Evolutionary conservation across 768 basidiomycete species (phyloP).

Genomic region (Suillus sp.): DNA sequence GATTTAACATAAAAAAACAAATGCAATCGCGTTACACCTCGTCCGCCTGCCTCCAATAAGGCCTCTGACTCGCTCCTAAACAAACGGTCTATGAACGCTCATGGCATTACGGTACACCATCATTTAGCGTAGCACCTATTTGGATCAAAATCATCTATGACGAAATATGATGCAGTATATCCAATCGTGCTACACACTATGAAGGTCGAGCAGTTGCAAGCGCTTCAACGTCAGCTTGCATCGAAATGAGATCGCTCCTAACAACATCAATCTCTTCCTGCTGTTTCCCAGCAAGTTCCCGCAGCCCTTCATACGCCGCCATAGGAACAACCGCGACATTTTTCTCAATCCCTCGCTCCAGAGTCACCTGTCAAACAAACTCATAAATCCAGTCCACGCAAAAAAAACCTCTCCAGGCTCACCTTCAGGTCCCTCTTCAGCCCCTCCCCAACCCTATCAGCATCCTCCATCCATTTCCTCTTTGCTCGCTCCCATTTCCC

Average conservation of each 20-base stretch:
- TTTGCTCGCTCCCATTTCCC: slow-evolving; percentile 72
- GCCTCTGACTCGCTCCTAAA: background rate
- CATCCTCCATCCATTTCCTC: slow-evolving; percentile 68
- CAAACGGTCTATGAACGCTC: slow-evolving; percentile 19
- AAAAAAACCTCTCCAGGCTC: slow-evolving; percentile 20
- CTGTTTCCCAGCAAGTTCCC: slow-evolving; percentile 41
- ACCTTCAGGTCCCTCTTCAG: slow-evolving; percentile 68
- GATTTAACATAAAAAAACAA: background rate
- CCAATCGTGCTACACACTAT: background rate
- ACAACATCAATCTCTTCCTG: slow-evolving; percentile 48
- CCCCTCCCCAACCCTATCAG: slow-evolving; percentile 60
- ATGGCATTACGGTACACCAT: slow-evolving; percentile 32
- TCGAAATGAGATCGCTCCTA: slow-evolving; percentile 34
- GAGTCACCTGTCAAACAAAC: slow-evolving; percentile 39
- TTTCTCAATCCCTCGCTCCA: slow-evolving; percentile 50
- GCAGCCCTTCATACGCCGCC: slow-evolving; percentile 49
- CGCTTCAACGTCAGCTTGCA: slow-evolving; percentile 4
- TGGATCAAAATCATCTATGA: slow-evolving; percentile 10
- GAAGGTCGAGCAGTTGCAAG: background rate
- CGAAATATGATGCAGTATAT: background rate
- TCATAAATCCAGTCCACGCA: slow-evolving; percentile 2
- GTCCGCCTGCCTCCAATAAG: background rate
- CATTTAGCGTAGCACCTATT: slow-evolving; percentile 21
- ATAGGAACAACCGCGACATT: slow-evolving; percentile 56
- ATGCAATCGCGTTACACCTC: background rate